Percentiles rank a stretch among this genome's conserved stretches.
Conservation (phyloP, 768 basidiomycete species). For the Gloeophyllum trabeum region DNA sequence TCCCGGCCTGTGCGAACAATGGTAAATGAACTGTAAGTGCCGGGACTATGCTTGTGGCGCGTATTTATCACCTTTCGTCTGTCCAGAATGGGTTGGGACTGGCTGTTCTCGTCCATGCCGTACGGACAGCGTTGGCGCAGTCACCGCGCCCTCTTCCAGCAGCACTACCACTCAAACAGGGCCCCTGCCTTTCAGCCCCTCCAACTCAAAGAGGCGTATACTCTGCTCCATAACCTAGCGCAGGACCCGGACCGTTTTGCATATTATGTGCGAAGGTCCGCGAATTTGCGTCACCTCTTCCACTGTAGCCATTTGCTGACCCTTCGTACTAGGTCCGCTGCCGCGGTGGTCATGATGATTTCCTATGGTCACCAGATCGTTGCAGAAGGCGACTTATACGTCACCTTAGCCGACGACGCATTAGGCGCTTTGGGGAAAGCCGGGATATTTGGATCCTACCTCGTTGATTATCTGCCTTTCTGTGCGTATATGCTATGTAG, state of each 20-base stretch:
- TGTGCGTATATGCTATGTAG: too few species aligned
- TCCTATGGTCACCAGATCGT: conserved; percentile 8
- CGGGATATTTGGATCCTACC: conserved; percentile 3
- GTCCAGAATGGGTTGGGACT: conserved; percentile 34
- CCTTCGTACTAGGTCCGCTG: conserved; percentile 1
- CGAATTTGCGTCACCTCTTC: neutral
- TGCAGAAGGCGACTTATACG: conserved; percentile 6
- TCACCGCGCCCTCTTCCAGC: conserved; percentile 27
- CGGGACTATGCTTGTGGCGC: neutral
- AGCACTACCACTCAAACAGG: conserved; percentile 21
- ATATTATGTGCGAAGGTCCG: conserved; percentile 22
- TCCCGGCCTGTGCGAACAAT: conserved; percentile 30
- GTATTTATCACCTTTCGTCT: neutral
- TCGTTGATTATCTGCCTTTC: conserved; percentile 6
- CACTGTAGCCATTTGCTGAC: too few species aligned
- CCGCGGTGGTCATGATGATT: conserved; percentile 7
- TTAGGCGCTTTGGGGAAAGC: conserved; percentile 1
- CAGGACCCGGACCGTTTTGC: conserved; percentile 24
- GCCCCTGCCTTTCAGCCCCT: conserved; percentile 16
- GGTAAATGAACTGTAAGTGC: conserved; percentile 29
- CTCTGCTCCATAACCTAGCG: conserved; percentile 25
- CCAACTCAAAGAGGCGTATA: conserved; percentile 24
- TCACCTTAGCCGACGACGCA: conserved; percentile 7
- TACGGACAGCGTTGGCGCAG: conserved; percentile 25
- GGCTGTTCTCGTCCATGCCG: conserved; percentile 30